phyloP scores from a whole-genome alignment of 306 rosid species.

The Trifolium dubium region DNA sequence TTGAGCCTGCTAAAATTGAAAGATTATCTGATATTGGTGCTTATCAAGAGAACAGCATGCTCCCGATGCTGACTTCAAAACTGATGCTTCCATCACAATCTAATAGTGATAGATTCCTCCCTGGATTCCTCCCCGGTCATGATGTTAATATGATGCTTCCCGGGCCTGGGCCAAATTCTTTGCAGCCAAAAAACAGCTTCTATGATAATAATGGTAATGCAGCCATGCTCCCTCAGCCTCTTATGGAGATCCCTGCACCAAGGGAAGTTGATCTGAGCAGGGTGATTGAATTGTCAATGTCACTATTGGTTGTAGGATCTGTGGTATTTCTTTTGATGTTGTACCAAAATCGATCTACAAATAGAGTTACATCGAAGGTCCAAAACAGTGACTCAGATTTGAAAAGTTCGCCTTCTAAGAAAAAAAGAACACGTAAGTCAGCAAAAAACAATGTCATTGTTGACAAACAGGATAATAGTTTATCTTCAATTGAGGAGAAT shows the following conservation, averaged over 20 bases:
- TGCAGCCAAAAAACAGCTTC: conserved; percentile 26
- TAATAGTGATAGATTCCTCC: conserved; percentile 27
- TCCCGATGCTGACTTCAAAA: conserved; percentile 40
- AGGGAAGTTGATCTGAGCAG: conserved; percentile 36
- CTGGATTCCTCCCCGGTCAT: conserved; percentile 31
- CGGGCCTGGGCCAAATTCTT: conserved; percentile 4
- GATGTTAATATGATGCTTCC: conserved; percentile 40
- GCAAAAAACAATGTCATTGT: conserved; percentile 44
- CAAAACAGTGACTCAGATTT: conserved; percentile 41
- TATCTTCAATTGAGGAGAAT: conserved; percentile 45
- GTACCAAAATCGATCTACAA: conserved; percentile 25
- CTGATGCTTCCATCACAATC: conserved; percentile 45
- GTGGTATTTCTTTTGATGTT: conserved; percentile 44
- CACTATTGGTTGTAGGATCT: conserved; percentile 36
- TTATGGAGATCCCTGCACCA: conserved; percentile 31
- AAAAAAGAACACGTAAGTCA: conserved; percentile 55
- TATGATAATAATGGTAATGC: conserved; percentile 40
- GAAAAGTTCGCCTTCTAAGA: conserved; percentile 52
- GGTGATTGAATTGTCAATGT: conserved; percentile 37
- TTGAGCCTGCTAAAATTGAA: conserved; percentile 47
- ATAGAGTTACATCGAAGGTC: conserved; percentile 29
- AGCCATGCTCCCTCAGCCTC: conserved; percentile 39
- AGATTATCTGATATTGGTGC: conserved; percentile 32
- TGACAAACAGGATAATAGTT: conserved; percentile 44
- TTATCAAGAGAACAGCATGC: conserved; percentile 40